Conservation (phyloP, 2,329 filamentous ascomycete species). For the Colletotrichum tofieldiae region DNA sequence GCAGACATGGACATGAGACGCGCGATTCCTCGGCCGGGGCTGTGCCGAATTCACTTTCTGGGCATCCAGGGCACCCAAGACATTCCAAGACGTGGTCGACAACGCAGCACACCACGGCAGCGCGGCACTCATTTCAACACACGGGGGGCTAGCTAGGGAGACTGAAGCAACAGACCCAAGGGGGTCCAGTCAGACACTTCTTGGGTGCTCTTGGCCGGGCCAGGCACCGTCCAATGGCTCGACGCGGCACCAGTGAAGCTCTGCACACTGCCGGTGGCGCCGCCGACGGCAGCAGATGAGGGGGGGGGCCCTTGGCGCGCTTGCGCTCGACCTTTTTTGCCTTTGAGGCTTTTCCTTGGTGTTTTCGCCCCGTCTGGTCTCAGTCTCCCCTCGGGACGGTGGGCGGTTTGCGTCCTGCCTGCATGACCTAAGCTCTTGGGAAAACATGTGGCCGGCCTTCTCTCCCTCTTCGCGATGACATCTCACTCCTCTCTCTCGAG, state of each 20-base stretch:
- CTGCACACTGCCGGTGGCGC: neutral
- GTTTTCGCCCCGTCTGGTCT: neutral
- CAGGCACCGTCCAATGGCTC: neutral
- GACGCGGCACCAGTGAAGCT: neutral
- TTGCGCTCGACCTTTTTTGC: slow-evolving; percentile 1
- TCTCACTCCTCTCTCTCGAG: neutral
- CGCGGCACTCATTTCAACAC: neutral
- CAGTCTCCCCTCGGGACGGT: neutral
- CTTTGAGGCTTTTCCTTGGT: neutral
- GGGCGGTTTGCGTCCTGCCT: neutral
- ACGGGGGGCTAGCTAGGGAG: neutral
- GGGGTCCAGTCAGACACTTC: neutral
- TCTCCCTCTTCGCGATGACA: neutral
- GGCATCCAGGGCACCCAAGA: slow-evolving; percentile 12
- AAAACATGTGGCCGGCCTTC: neutral
- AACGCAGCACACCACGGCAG: neutral
- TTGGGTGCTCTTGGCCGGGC: slow-evolving; percentile 12
- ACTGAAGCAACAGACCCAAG: neutral
- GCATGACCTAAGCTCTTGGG: neutral
- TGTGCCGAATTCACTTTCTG: slow-evolving; percentile 14
- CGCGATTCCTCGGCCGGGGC: slow-evolving; percentile 5
- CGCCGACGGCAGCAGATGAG: neutral
- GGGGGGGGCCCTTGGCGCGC: neutral
- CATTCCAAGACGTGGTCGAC: neutral
- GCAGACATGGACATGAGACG: slow-evolving; percentile 14